phyloP scores from a whole-genome alignment of 2,329 filamentous ascomycete species.

The Teratosphaeria zuluensis region DNA sequence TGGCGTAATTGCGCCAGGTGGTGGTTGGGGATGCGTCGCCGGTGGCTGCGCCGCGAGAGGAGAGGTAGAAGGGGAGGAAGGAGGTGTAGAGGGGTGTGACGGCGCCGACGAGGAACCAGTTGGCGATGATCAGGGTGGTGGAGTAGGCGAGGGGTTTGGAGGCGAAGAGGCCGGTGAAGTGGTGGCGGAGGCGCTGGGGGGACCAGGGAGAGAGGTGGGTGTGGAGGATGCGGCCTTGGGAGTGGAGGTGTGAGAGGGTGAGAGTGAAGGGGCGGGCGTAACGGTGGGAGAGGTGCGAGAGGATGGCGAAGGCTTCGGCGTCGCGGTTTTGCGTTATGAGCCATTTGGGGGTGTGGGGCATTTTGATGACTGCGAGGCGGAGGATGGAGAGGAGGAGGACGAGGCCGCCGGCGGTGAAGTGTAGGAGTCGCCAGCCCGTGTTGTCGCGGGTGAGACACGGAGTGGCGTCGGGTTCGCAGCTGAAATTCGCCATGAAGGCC shows the following conservation, averaged over 20 bases:
- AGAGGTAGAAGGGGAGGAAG: slow-evolving; percentile 57
- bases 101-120: slow-evolving; percentile 28
- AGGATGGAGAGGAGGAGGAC: neutral
- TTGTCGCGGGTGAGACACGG: neutral
- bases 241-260: slow-evolving; percentile 9
- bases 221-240: slow-evolving; percentile 14
- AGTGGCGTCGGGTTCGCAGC: neutral
- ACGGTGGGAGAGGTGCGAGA: slow-evolving; percentile 11
- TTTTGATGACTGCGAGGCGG: neutral
- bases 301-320: slow-evolving; percentile 10
- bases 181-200: slow-evolving; percentile 12
- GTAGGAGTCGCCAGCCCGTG: neutral
- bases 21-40: slow-evolving; percentile 17
- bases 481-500: neutral
- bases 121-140: slow-evolving; percentile 14
- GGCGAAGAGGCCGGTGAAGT: slow-evolving; percentile 16
- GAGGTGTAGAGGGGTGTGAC: slow-evolving; percentile 67
- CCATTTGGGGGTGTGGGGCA: neutral
- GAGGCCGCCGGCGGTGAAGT: neutral
- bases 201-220: slow-evolving; percentile 18
- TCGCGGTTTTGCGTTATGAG: slow-evolving; percentile 19
- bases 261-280: slow-evolving; percentile 14
- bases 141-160: slow-evolving; percentile 14
- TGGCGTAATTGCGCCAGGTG: neutral
- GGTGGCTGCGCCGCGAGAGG: slow-evolving; percentile 47